These are phyloP conservation scores for Aspergillus sp. DNA, from an alignment of 2,329 filamentous ascomycete genomes.

Conservation along the genomic window DNA sequence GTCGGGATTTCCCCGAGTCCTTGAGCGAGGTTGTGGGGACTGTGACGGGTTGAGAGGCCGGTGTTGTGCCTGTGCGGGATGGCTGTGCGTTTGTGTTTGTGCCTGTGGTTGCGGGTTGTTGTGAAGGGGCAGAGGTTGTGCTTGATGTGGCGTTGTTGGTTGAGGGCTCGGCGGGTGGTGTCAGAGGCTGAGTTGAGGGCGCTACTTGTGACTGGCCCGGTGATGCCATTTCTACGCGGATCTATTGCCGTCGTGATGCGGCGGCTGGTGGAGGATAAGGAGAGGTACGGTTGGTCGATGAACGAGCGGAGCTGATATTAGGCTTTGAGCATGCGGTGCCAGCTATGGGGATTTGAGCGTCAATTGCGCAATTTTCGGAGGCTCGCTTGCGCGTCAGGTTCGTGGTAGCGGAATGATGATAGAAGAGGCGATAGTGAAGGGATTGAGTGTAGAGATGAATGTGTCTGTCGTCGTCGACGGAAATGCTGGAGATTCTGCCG, in stretches of 20 bases:
- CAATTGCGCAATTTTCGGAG: not conserved
- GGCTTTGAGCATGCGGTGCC: not conserved
- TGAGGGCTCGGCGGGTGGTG: slow-evolving; percentile 48
- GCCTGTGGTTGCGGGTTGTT: slow-evolving; percentile 27
- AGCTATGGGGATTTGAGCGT: not conserved
- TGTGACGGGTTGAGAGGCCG: slow-evolving; percentile 31
- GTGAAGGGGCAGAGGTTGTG: slow-evolving; percentile 13
- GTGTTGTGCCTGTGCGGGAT: slow-evolving; percentile 21
- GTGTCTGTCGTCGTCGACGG: not conserved
- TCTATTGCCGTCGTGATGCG: not conserved
- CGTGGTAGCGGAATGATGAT: not conserved
- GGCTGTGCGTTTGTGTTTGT: slow-evolving; percentile 27
- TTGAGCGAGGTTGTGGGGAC: slow-evolving; percentile 50
- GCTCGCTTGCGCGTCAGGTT: not conserved
- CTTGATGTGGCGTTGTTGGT: slow-evolving; percentile 10
- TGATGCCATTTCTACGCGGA: slow-evolving; percentile 37
- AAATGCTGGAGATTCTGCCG: slow-evolving; percentile 14
- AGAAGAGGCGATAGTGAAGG: slow-evolving; percentile 1
- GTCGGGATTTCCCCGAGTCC: slow-evolving; percentile 52
- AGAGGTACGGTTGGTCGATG: not conserved
- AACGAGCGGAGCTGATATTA: not conserved
- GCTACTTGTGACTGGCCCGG: slow-evolving; percentile 38
- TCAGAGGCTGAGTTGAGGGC: slow-evolving; percentile 43
- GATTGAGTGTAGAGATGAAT: not conserved
- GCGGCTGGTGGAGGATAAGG: slow-evolving; percentile 2